Evolutionary conservation across 768 basidiomycete genomes (phyloP), one percentile per base, ranked within the genome.

Genomic region (Trametopsis cervina): DNA sequence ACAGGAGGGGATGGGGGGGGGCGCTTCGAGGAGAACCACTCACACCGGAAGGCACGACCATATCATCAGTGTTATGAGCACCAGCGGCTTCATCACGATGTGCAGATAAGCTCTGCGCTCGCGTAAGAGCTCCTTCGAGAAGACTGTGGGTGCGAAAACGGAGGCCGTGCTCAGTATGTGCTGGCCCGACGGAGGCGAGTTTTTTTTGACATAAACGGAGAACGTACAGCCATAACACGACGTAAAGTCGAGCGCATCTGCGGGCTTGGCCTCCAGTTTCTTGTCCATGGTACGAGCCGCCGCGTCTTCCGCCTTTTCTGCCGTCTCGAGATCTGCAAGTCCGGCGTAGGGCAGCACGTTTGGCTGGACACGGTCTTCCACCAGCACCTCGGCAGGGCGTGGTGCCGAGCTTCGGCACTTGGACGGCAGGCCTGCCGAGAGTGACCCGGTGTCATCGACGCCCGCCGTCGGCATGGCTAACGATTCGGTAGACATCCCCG

Each of bases 31-130:
- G 59, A 64, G 20, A 55, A 68, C 29, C 9, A 33, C 70, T 53
- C 63, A 72, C 48, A 68, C 51, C 2, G 70, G 67, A 3, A 73
- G 59, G 43, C 63, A 66, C 1, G 57, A 41, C 72, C 72, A 73
- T 64, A 71, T 69, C 35, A 72, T 53, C 22, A 66, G 15, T 24
- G 66, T 60, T 15, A 63, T 63, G 18, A 73, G 40, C 11, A 65
- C 53, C 4, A 60, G 50, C 2, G 60, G 61, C 11, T 54, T 51
- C 7, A 57, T 55, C 5, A 71, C 50, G 43, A 71, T 68, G 50
- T 66, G 54, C 23, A 65, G 49, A 52, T 65, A 66, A 13, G 50
- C 38, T 23, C 53, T 47, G 9, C 65, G 56, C 11, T 60, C 40
- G 4, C 52, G 52, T 0, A 62, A 60, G 40, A 66, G 42, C 29